These are phyloP conservation scores for Drosera spatulata DNA, from an alignment of 179 eudicot genomes.

Conservation along the genomic window DNA sequence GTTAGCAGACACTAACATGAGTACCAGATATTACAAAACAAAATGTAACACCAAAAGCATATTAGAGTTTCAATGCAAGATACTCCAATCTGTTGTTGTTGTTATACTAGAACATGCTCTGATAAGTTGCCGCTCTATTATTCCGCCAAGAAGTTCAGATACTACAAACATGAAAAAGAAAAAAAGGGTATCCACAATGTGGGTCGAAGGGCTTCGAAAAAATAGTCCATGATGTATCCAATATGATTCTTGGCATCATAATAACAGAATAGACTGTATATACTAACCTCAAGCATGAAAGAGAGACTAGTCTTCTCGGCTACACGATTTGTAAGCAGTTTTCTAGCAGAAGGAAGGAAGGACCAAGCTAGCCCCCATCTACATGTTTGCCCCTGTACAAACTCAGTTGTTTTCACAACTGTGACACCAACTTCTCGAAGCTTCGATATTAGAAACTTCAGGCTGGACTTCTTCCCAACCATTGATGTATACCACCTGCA, in stretches of 20 bases:
- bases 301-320: conserved; percentile 36
- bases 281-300: conserved; percentile 72
- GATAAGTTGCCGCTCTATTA: too few relatives aligned
- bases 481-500: conserved; percentile 92
- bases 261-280: background rate
- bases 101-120: too few relatives aligned
- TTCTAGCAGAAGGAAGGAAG: conserved; percentile 50
- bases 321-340: conserved; percentile 24
- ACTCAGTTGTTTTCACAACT: conserved; percentile 86
- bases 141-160: too few relatives aligned
- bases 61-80: too few relatives aligned
- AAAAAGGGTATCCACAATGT: too few relatives aligned
- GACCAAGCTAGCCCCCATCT: conserved; percentile 99
- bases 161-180: too few relatives aligned
- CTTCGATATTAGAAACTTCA: conserved; percentile 50
- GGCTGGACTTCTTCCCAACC: conserved; percentile 84
- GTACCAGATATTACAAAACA: too few relatives aligned
- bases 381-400: conserved; percentile 90
- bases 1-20: background rate
- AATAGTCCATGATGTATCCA: too few relatives aligned
- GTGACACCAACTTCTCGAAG: conserved; percentile 82
- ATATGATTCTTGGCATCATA: too few relatives aligned
- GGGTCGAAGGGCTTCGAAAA: too few relatives aligned
- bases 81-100: too few relatives aligned
- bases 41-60: too few relatives aligned